Conservation (phyloP, 768 basidiomycete genomes). For the Termitomyces sp. region DNA sequence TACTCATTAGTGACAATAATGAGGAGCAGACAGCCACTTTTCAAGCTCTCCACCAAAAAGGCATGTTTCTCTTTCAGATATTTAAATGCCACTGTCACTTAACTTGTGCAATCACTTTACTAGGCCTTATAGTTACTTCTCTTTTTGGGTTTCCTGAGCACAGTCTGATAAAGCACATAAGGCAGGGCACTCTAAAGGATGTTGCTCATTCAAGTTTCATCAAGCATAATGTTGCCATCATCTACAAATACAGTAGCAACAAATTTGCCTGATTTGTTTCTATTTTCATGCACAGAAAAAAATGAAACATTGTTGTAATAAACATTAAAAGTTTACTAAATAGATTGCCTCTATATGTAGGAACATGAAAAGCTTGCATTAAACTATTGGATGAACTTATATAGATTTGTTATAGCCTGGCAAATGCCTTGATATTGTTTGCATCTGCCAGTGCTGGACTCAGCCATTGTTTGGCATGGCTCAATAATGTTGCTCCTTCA, state of each 20-base stretch:
- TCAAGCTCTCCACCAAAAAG: not conserved
- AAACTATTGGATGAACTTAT: not conserved
- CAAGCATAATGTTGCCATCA: not conserved
- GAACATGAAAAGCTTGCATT: not conserved
- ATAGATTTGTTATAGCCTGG: not conserved
- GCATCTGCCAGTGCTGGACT: not conserved
- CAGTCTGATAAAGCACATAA: not conserved
- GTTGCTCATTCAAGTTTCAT: not conserved
- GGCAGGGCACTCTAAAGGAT: slow-evolving; percentile 2
- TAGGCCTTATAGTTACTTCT: not conserved
- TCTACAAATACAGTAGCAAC: not conserved
- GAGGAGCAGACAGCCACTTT: not conserved
- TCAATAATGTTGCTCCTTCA: not conserved
- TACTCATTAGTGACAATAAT: not conserved
- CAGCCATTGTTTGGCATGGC: not conserved
- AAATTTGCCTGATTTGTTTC: not conserved
- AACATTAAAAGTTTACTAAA: too few species aligned
- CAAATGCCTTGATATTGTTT: not conserved
- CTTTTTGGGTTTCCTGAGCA: not conserved
- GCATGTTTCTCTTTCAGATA: not conserved
- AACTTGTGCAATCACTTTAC: too few species aligned
- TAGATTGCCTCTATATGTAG: not conserved
- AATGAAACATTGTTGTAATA: not conserved
- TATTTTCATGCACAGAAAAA: not conserved
- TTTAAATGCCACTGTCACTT: too few species aligned